phyloP scores from a whole-genome alignment of 2,329 filamentous ascomycete species.

The Blumeria graminis region DNA sequence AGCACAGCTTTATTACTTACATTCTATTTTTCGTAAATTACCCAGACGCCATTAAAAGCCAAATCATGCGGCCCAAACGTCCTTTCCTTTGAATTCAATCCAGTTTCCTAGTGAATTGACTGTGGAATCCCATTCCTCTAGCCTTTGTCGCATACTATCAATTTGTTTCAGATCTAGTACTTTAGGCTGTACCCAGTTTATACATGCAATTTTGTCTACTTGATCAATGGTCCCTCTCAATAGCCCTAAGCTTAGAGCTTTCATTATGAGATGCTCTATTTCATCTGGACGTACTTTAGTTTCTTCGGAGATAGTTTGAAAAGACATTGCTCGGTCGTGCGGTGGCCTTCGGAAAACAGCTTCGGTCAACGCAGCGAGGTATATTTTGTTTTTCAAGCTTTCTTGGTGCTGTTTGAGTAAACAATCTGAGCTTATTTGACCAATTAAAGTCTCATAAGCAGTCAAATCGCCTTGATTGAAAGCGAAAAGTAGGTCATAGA shows the following conservation, averaged over 20 bases:
- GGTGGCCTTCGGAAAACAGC: conserved; percentile 87
- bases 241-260: conserved; percentile 82
- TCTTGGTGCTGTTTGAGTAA: conserved; percentile 57
- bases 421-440: conserved; percentile 56
- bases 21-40: too few relatives aligned
- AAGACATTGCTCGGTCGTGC: conserved; percentile 86
- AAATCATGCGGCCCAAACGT: conserved; percentile 74
- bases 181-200: conserved; percentile 98
- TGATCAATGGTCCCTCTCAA: conserved; percentile 87
- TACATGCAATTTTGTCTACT: conserved; percentile 77
- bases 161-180: conserved; percentile 92
- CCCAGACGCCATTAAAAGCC: neutral
- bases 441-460: conserved; percentile 62
- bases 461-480: conserved; percentile 89
- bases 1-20: too few relatives aligned
- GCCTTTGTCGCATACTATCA: conserved; percentile 62
- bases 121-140: conserved; percentile 88
- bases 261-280: conserved; percentile 98
- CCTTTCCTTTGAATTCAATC: conserved; percentile 83
- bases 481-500: conserved; percentile 85
- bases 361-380: conserved; percentile 85
- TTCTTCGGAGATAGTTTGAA: conserved; percentile 66
- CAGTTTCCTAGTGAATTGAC: conserved; percentile 92
- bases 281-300: conserved; percentile 79
- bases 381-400: conserved; percentile 93